Evolutionary conservation across 305 asterid genomes (phyloP).

Genomic region (Stenogyne calaminthoides): DNA sequence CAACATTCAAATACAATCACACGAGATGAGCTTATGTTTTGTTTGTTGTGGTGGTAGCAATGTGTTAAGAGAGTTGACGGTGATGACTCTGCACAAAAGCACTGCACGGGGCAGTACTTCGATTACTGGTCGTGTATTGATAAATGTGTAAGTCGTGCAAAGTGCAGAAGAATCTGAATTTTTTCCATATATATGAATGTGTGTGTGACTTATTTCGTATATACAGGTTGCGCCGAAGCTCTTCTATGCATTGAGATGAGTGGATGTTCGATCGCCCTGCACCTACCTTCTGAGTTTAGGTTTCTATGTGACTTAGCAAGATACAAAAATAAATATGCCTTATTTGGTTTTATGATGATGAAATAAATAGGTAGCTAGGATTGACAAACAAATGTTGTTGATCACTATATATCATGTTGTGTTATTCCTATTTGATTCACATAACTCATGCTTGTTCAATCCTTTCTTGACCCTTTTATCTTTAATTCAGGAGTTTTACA

Average conservation of each 20-base stretch:
- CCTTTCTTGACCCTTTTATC: no score
- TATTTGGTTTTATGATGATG: no score
- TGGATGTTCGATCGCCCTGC: no score
- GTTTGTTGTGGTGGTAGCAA: no score
- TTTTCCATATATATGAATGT: not conserved
- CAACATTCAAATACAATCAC: no score
- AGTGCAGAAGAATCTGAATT: no score
- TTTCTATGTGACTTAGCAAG: not conserved
- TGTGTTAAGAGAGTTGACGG: constrained; percentile 36
- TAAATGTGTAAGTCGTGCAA: constrained; percentile 31
- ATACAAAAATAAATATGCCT: no score
- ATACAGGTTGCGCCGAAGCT: constrained; percentile 31
- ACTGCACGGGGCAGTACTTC: constrained; percentile 40
- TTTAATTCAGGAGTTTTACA: no score
- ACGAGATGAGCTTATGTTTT: no score
- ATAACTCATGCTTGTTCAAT: no score
- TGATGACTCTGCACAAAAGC: constrained; percentile 34
- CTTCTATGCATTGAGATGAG: constrained; percentile 31
- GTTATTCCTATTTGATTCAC: not conserved
- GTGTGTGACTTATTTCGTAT: not conserved
- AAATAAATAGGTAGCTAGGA: no score
- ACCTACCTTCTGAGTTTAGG: not conserved
- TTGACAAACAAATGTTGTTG: not conserved
- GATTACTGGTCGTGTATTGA: constrained; percentile 39
- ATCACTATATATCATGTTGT: not conserved